Base-by-base conservation (phyloP, 2,329 filamentous ascomycete genomes). In the Epichloe sibirici region DNA sequence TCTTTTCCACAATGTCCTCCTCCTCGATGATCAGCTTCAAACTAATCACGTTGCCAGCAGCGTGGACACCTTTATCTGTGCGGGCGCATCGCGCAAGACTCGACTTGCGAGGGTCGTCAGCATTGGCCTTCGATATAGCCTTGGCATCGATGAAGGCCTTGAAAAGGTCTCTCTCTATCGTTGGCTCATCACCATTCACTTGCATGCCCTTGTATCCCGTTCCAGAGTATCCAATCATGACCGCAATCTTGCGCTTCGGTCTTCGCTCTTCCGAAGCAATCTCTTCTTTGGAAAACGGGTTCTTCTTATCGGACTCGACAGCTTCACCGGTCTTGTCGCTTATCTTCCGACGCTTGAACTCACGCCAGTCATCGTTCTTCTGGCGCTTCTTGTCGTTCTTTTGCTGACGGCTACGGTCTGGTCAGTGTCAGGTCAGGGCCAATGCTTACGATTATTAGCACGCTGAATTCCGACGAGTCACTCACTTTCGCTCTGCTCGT, bases 181-280 rank as follows among this genome's bases (percentile, higher is more conserved):
- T 98, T 72, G 90, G 90, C 65, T 95, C 83, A 57, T 82, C 72
- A 61, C 76, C 76, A 66, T 85, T 83, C 65, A 98, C 86, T 71
- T 98, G 93, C 84, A 98, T 94, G 62, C 93, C 93, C 71, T 89
- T 90, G 75, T 98, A 98, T 15, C 93, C 93, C 9, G 89, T 95
- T 48, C 93, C 93, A 5, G 90, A 90, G 69, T 98, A 98, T 15
- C 93, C 93, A 61, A 98, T 84, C 74, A 97, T 74, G 35, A 98
- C 90, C 42, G 91, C 93, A 48, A 96, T 91, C 74, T 98, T 98
- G 69, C 88, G 84, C 77, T 98, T 98, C 25, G 93, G 93, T 53
- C 83, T 82, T 57, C 91, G 83, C 65, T 85, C 84, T 67, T 98
- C 93, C 46, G 83, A 82, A 12, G 86, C 88, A 59, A 96, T 91